Conservation (phyloP, 768 basidiomycete genomes). For the Cystofilobasidium macerans region DNA sequence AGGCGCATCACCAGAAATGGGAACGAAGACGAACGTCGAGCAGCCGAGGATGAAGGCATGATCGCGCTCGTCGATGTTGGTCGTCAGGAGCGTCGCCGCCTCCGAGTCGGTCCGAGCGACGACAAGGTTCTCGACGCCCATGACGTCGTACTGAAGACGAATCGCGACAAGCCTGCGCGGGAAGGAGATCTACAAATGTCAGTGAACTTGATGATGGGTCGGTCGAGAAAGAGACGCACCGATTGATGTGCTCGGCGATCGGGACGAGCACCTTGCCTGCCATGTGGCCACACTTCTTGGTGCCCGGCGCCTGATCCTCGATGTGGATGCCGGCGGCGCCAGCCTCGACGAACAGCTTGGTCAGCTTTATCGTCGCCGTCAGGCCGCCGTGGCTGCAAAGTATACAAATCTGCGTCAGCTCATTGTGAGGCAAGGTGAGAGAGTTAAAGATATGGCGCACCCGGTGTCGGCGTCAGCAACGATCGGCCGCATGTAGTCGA, state of each 20-base stretch:
- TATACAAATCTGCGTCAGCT: neutral
- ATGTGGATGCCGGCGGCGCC: constrained; percentile 93
- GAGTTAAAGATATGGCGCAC: neutral
- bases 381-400: constrained; percentile 68
- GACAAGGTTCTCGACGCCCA: constrained; percentile 91
- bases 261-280: constrained; percentile 65
- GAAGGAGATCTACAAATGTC: neutral
- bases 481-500: constrained; percentile 55
- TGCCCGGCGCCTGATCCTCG: constrained; percentile 74
- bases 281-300: constrained; percentile 53
- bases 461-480: constrained; percentile 94
- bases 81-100: constrained; percentile 90
- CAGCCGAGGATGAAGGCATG: constrained; percentile 91
- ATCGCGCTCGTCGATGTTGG: constrained; percentile 95
- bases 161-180: constrained; percentile 62
- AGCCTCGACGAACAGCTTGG: constrained; percentile 97
- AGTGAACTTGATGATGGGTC: neutral
- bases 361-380: constrained; percentile 96
- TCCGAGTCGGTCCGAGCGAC: constrained; percentile 94
- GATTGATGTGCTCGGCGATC: constrained; percentile 94
- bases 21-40: constrained; percentile 47
- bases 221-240: constrained; percentile 37
- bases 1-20: neutral
- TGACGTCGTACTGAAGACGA: constrained; percentile 92
- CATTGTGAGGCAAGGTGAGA: neutral